Conservation (phyloP, 805 yeast genomes). For the Candida ficus region DNA sequence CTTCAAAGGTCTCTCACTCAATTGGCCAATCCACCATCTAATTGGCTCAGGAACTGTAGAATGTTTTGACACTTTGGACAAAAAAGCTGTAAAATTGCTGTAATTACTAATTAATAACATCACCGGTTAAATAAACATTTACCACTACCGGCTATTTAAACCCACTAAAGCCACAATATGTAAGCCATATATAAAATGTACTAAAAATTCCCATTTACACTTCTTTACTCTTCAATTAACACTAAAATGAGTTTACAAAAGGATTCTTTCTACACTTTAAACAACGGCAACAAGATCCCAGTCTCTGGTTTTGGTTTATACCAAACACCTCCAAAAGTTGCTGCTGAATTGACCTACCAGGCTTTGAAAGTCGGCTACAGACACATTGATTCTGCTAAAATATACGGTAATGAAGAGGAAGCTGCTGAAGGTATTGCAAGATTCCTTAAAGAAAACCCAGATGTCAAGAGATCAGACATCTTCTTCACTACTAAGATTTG, state of each 20-base stretch:
- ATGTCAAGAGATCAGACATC: slow-evolving; percentile 19
- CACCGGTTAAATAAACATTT: neutral
- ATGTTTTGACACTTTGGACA: slow-evolving; percentile 48
- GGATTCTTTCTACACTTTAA: slow-evolving; percentile 15
- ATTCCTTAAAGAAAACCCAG: slow-evolving; percentile 18
- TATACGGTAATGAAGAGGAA: slow-evolving; percentile 19
- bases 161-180: neutral
- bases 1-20: slow-evolving; percentile 44
- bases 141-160: too few species aligned
- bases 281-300: slow-evolving; percentile 20
- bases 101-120: too few species aligned
- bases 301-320: slow-evolving; percentile 23
- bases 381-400: slow-evolving; percentile 22
- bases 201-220: neutral
- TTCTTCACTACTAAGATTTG: slow-evolving; percentile 22
- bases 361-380: slow-evolving; percentile 23
- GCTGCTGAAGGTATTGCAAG: slow-evolving; percentile 18
- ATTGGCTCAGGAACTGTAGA: slow-evolving; percentile 49
- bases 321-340: slow-evolving; percentile 18
- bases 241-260: slow-evolving; percentile 9
- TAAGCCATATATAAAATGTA: too few species aligned
- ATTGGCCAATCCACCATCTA: slow-evolving; percentile 47
- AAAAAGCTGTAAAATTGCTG: slow-evolving; percentile 19
- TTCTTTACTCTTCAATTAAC: too few species aligned
- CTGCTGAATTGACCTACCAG: slow-evolving; percentile 17